phyloP scores from a whole-genome alignment of 495 filamentous ascomycete species.

The Glutinoglossum americanum region DNA sequence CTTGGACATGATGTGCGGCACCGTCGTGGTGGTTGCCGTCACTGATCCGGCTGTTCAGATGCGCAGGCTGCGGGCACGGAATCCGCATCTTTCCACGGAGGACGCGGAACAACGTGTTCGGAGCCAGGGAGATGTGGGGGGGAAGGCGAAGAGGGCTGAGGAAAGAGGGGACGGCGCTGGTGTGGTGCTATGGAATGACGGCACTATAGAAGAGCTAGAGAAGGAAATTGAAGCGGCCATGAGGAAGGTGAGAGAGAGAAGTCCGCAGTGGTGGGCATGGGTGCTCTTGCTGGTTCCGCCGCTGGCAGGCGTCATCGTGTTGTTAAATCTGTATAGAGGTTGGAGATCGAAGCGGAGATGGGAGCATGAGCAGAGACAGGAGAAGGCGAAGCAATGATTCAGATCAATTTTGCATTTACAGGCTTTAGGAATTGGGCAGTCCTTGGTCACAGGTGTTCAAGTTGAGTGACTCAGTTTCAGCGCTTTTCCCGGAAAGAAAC shows the following conservation, averaged over 20 bases:
- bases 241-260: slow-evolving; percentile 31
- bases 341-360: slow-evolving; percentile 43
- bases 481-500: too few relatives aligned
- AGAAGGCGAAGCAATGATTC: neutral
- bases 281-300: slow-evolving; percentile 50
- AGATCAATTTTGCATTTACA: neutral
- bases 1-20: slow-evolving; percentile 62
- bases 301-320: slow-evolving; percentile 37
- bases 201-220: slow-evolving; percentile 40
- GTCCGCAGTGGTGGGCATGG: slow-evolving; percentile 67
- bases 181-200: slow-evolving; percentile 76
- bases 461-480: too few relatives aligned
- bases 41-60: slow-evolving; percentile 57
- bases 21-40: slow-evolving; percentile 70
- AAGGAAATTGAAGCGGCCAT: slow-evolving; percentile 40
- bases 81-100: slow-evolving; percentile 45
- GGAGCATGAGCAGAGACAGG: slow-evolving; percentile 37
- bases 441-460: too few relatives aligned
- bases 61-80: slow-evolving; percentile 44
- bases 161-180: slow-evolving; percentile 38
- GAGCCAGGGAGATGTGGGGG: slow-evolving; percentile 64
- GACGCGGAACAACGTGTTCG: slow-evolving; percentile 66
- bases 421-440: too few relatives aligned
- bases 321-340: slow-evolving; percentile 46
- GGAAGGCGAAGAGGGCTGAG: slow-evolving; percentile 56